A percentile compares a stretch with the other conserved stretches of the same genome.
phyloP scores from a whole-genome alignment of 805 yeast species.

The Suhomyces xylopsoci region DNA sequence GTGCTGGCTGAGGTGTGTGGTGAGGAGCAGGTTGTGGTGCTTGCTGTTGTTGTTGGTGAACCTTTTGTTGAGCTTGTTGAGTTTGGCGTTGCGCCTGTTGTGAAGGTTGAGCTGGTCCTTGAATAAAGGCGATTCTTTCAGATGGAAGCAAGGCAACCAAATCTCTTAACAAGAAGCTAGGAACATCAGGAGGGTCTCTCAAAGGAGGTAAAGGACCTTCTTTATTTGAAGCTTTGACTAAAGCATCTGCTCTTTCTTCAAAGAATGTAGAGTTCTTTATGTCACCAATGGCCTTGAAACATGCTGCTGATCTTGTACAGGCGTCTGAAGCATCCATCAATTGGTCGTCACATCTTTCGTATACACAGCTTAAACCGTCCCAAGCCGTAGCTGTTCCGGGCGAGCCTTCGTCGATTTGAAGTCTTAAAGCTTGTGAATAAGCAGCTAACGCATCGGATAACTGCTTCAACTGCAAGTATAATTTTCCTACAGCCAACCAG shows the following conservation, averaged over 20 bases:
- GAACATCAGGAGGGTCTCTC: conserved; percentile 48
- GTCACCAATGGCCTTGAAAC: conserved; percentile 49
- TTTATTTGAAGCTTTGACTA: conserved; percentile 42
- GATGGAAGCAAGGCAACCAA: conserved; percentile 40
- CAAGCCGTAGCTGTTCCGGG: conserved; percentile 56
- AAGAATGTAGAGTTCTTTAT: conserved; percentile 37
- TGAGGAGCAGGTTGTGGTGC: neutral
- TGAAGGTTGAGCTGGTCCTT: conserved; percentile 16
- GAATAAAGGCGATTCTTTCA: conserved; percentile 39
- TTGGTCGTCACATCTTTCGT: conserved; percentile 62
- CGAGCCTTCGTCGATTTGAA: conserved; percentile 47
- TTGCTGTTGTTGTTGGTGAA: conserved; percentile 4
- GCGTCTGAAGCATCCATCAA: conserved; percentile 60
- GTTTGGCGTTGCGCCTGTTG: conserved; percentile 2
- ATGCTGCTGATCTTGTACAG: conserved; percentile 48
- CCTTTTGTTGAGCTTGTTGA: conserved; percentile 2
- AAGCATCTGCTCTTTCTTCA: conserved; percentile 42
- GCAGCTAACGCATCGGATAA: conserved; percentile 65
- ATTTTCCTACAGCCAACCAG: conserved; percentile 65
- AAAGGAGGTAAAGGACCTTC: conserved; percentile 45
- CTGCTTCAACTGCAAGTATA: conserved; percentile 58
- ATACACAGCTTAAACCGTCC: conserved; percentile 63
- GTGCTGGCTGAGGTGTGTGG: conserved; percentile 4
- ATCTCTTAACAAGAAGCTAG: conserved; percentile 40
- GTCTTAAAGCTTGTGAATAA: conserved; percentile 59